Conservation (phyloP, 257 asterid genomes). For the Primulina eburnea region DNA sequence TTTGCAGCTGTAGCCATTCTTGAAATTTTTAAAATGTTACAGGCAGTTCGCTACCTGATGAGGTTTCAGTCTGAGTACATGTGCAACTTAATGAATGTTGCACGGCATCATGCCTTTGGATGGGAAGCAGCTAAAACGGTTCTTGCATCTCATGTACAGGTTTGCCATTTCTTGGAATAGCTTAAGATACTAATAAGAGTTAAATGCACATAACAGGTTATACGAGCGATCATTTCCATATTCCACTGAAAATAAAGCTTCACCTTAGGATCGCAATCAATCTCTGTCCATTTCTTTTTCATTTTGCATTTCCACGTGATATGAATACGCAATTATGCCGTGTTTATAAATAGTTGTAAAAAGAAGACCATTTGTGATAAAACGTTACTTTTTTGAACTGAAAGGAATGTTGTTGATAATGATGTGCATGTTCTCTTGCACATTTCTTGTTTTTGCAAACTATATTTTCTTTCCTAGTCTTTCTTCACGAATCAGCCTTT, state of each 20-base stretch:
- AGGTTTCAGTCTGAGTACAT: constrained; percentile 83
- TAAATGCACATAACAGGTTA: no score
- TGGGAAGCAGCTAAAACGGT: constrained; percentile 79
- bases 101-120: constrained; percentile 83
- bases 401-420: neutral
- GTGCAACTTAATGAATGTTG: constrained; percentile 74
- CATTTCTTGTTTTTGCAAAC: neutral
- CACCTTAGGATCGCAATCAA: neutral
- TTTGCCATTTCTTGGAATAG: constrained; percentile 23
- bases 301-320: no score
- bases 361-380: neutral
- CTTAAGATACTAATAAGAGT: neutral
- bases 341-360: neutral
- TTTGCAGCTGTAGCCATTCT: neutral
- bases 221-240: neutral
- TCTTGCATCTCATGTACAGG: constrained; percentile 51
- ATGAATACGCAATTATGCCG: neutral
- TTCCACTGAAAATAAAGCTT: neutral
- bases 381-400: no score
- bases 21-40: constrained; percentile 16
- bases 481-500: neutral
- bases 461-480: neutral
- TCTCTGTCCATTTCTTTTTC: neutral
- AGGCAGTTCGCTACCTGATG: constrained; percentile 97
- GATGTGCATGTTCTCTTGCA: neutral